These are phyloP conservation scores for Dendrobium chrysotoxum DNA, from an alignment of 106 monocot genomes.

Conservation along the genomic window DNA sequence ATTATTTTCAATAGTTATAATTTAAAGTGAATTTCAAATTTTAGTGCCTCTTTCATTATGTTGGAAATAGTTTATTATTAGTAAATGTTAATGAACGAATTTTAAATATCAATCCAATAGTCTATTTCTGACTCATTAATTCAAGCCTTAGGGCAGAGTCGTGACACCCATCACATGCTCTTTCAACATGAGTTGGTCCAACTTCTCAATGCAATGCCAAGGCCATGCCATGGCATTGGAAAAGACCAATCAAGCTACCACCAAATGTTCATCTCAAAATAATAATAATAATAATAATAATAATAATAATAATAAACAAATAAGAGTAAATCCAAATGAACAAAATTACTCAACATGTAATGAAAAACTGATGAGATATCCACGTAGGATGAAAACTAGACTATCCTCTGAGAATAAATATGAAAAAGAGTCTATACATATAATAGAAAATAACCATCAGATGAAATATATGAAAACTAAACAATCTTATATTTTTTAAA, in stretches of 20 bases:
- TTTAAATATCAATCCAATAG: too few species aligned
- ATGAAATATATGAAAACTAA: not conserved
- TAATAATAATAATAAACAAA: not conserved
- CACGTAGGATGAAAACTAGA: not conserved
- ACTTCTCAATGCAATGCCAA: too few species aligned
- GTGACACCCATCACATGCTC: too few species aligned
- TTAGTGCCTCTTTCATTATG: too few species aligned
- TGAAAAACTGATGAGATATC: not conserved
- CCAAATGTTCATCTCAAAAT: not conserved
- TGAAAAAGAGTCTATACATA: not conserved
- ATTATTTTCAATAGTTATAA: too few species aligned
- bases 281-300: not conserved
- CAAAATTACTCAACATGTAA: not conserved
- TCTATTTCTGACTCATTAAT: too few species aligned
- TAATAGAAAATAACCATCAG: not conserved
- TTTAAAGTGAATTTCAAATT: too few species aligned
- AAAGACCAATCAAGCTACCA: not conserved
- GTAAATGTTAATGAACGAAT: too few species aligned
- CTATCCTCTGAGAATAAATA: not conserved
- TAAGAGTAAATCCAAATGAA: not conserved
- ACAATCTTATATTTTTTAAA: not conserved
- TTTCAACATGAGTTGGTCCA: too few species aligned
- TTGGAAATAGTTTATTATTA: too few species aligned
- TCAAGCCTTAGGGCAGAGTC: too few species aligned
- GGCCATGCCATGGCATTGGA: not conserved